These are phyloP conservation scores for Raphanus raphanistrum DNA, from an alignment of 345 rosid species.

Conservation along the genomic window DNA sequence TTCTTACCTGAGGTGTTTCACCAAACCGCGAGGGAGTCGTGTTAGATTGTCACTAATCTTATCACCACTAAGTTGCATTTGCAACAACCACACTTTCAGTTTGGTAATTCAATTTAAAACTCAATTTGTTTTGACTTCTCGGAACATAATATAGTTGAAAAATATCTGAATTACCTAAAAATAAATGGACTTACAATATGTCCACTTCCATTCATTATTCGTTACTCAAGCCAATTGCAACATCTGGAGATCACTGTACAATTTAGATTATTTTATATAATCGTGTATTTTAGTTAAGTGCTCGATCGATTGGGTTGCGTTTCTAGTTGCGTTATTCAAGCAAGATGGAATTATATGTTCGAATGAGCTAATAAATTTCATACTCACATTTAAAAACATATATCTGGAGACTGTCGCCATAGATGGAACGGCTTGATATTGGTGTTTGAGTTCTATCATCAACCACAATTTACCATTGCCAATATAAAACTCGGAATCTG, in stretches of 20 bases:
- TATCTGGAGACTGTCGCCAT: background rate
- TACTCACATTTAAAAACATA: background rate
- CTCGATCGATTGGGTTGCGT: background rate
- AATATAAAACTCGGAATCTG: background rate
- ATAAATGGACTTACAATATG: background rate
- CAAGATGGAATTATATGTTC: background rate
- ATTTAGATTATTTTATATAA: background rate
- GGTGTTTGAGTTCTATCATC: background rate
- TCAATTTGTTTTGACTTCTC: slow-evolving; percentile 8
- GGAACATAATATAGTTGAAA: background rate
- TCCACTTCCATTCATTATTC: slow-evolving; percentile 7
- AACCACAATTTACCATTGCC: background rate
- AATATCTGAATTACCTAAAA: background rate
- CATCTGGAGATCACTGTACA: slow-evolving; percentile 13
- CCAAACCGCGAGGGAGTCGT: slow-evolving; percentile 20
- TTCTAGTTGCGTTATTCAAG: slow-evolving; percentile 17
- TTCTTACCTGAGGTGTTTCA: background rate
- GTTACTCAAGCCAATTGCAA: slow-evolving; percentile 17
- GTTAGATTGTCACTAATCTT: slow-evolving; percentile 26
- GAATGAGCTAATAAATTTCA: background rate
- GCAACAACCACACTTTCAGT: slow-evolving; percentile 27
- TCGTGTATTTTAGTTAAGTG: background rate
- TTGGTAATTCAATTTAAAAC: background rate
- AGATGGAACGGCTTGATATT: background rate
- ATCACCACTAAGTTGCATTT: slow-evolving; percentile 30